phyloP scores from a whole-genome alignment of 2,329 filamentous ascomycete species.

The Aspergillus neotritici region DNA sequence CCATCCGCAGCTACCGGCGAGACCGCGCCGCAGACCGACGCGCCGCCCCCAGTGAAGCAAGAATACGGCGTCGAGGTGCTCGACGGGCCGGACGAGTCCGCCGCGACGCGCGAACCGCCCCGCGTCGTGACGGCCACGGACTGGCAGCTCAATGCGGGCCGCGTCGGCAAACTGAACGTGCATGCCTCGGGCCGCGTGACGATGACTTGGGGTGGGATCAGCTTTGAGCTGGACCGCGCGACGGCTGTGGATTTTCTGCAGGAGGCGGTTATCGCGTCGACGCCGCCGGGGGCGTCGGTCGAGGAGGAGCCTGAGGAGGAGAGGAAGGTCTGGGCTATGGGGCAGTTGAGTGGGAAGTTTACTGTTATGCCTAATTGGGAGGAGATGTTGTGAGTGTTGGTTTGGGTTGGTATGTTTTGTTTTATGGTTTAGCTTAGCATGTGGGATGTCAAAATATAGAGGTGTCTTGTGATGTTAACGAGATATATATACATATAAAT shows the following conservation, averaged over 20 bases:
- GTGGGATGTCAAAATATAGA: background rate
- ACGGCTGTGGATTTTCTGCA: slow-evolving; percentile 55
- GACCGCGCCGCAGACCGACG: slow-evolving; percentile 4
- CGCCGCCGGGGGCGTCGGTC: slow-evolving; percentile 16
- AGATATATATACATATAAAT: background rate
- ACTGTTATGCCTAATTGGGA: slow-evolving; percentile 58
- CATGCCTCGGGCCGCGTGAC: slow-evolving; percentile 58
- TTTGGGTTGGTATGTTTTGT: background rate
- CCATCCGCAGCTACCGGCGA: slow-evolving; percentile 1
- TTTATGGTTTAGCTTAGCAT: slow-evolving; percentile 1
- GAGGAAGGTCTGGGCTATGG: slow-evolving; percentile 51
- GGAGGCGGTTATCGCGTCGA: slow-evolving; percentile 48
- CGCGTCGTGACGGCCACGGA: slow-evolving; percentile 38
- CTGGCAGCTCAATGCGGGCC: slow-evolving; percentile 46
- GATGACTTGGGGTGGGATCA: slow-evolving; percentile 58
- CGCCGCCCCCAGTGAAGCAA: slow-evolving; percentile 26
- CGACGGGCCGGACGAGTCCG: slow-evolving; percentile 14
- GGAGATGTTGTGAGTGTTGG: slow-evolving; percentile 37
- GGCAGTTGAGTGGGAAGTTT: slow-evolving; percentile 60
- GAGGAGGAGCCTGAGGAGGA: slow-evolving; percentile 26
- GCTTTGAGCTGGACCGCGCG: slow-evolving; percentile 53
- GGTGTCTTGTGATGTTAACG: background rate
- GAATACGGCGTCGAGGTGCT: slow-evolving; percentile 29
- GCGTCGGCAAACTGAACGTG: slow-evolving; percentile 57
- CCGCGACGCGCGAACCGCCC: slow-evolving; percentile 13